Evolutionary conservation across 805 yeast species (phyloP).

Genomic region (Saturnispora diversa): DNA sequence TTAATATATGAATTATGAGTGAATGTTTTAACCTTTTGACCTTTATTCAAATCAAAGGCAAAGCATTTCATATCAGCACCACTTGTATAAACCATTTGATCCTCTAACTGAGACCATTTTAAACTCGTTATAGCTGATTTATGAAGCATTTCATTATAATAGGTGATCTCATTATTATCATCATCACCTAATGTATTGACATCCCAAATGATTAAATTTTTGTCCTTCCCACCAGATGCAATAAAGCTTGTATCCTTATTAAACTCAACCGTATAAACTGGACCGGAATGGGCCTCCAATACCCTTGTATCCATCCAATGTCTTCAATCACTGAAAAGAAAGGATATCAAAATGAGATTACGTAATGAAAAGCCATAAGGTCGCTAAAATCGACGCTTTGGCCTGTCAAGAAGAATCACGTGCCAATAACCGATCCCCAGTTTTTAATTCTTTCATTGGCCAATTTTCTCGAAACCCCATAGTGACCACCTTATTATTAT

Average conservation of each 20-base stretch:
- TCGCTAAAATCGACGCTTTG: background rate
- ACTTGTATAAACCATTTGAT: constrained; percentile 37
- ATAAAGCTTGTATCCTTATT: constrained; percentile 41
- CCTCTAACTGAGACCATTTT: constrained; percentile 42
- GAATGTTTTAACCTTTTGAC: constrained; percentile 45
- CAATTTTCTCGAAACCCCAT: too few relatives aligned
- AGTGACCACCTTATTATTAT: too few relatives aligned
- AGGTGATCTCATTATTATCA: background rate
- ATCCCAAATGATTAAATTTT: constrained; percentile 26
- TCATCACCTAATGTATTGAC: background rate
- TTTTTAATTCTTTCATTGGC: background rate
- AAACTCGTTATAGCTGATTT: constrained; percentile 58
- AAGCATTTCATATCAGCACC: constrained; percentile 59
- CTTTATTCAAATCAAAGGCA: constrained; percentile 55
- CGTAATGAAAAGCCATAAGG: background rate
- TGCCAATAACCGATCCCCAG: too few relatives aligned
- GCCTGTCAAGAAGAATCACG: too few relatives aligned
- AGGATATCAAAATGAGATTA: background rate
- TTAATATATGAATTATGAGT: constrained; percentile 39
- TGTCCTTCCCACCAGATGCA: constrained; percentile 60
- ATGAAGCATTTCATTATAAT: constrained; percentile 27
- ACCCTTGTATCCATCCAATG: background rate
- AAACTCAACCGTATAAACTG: constrained; percentile 47
- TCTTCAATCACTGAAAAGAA: too few relatives aligned
- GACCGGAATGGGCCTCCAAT: constrained; percentile 46